Conservation (phyloP, 768 basidiomycete species). For the Phlegmacium glaucopus region DNA sequence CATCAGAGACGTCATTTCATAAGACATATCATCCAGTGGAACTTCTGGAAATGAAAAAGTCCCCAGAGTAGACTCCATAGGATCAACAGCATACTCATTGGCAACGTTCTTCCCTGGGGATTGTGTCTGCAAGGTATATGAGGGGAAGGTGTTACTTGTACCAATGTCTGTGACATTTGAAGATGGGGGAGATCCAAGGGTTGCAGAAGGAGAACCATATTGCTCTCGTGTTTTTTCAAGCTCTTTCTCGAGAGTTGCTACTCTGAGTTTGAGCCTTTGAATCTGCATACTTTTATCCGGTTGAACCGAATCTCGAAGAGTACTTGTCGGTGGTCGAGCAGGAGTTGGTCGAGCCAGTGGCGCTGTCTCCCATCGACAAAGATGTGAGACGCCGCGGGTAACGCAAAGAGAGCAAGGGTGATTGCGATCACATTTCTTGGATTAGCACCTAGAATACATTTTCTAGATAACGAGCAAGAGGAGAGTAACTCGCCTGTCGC, state of each 20-base stretch:
- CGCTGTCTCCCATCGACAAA: constrained; percentile 44
- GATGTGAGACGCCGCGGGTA: constrained; percentile 36
- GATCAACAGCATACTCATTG: not conserved
- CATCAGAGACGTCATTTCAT: constrained; percentile 36
- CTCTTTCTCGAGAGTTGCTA: constrained; percentile 25
- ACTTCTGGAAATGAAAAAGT: constrained; percentile 1
- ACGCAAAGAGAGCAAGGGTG: constrained; percentile 40
- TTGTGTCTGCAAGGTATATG: constrained; percentile 7
- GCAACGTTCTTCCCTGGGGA: constrained; percentile 10
- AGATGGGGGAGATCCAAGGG: constrained; percentile 9
- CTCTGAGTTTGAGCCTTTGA: constrained; percentile 23
- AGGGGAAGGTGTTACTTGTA: constrained; percentile 5
- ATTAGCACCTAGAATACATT: no score
- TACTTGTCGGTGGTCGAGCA: constrained; percentile 30
- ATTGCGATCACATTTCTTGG: constrained; percentile 49
- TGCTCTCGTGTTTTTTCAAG: constrained; percentile 13
- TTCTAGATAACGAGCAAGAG: no score
- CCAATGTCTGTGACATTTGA: constrained; percentile 7
- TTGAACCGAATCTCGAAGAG: constrained; percentile 15
- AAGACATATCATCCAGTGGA: constrained; percentile 30
- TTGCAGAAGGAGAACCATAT: constrained; percentile 9
- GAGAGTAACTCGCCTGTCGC: constrained; percentile 43
- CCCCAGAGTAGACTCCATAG: constrained; percentile 1
- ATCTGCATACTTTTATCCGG: constrained; percentile 10
- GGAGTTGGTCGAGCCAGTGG: constrained; percentile 41